Evolutionary conservation across 2,329 filamentous ascomycete species (phyloP).

Genomic region (Anisogramma anomala): DNA sequence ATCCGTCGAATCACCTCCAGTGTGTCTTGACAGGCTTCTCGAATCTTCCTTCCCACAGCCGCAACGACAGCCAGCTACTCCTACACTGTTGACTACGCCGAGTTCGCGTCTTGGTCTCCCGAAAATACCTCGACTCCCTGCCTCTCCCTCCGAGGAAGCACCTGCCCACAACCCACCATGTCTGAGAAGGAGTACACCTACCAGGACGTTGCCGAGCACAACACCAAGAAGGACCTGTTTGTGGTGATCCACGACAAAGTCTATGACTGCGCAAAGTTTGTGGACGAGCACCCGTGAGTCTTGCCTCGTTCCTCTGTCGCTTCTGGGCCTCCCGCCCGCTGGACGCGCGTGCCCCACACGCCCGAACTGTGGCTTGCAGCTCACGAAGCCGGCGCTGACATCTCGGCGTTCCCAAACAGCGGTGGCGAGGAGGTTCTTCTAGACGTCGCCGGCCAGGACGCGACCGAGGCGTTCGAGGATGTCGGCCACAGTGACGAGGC

Average conservation of each 20-base stretch:
- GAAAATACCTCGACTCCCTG: neutral
- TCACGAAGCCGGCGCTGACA: too few species aligned
- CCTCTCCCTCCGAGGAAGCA: neutral
- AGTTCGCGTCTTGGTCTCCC: constrained; percentile 1
- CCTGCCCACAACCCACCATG: constrained; percentile 24
- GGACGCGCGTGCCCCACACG: too few species aligned
- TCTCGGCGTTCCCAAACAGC: constrained; percentile 36
- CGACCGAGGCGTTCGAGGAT: constrained; percentile 96
- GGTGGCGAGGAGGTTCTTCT: constrained; percentile 97
- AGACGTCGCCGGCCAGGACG: constrained; percentile 90
- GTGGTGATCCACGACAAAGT: constrained; percentile 93
- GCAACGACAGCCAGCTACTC: neutral
- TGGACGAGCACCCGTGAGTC: constrained; percentile 89
- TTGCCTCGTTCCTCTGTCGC: constrained; percentile 9
- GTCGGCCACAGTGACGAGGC: constrained; percentile 98
- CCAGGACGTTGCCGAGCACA: constrained; percentile 73
- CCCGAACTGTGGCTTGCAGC: too few species aligned
- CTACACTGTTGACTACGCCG: constrained; percentile 3
- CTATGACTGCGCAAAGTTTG: constrained; percentile 79
- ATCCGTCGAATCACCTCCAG: too few species aligned
- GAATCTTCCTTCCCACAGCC: too few species aligned
- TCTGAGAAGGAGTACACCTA: constrained; percentile 51
- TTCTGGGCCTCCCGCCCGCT: constrained; percentile 4
- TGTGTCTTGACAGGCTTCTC: too few species aligned
- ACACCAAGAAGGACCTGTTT: constrained; percentile 87